Evolutionary conservation across 768 basidiomycete species (phyloP).

Genomic region (Lentinula sp.): DNA sequence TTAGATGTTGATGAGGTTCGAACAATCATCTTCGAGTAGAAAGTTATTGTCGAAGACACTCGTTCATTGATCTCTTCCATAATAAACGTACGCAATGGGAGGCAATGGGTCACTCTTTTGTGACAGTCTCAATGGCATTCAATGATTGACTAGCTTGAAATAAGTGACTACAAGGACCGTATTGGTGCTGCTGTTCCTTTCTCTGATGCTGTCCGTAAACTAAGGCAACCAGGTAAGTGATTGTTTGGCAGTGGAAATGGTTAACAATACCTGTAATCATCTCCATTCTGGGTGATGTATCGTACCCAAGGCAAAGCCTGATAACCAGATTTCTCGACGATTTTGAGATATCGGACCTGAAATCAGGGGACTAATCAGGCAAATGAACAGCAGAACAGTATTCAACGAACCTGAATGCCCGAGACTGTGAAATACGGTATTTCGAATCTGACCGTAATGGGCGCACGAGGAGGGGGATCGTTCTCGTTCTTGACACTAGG

Average conservation of each 20-base stretch:
- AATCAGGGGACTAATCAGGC: background rate
- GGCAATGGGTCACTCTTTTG: no score
- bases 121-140: no score
- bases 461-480: constrained; percentile 70
- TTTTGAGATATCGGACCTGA: constrained; percentile 89
- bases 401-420: constrained; percentile 60
- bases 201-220: constrained; percentile 8
- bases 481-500: constrained; percentile 88
- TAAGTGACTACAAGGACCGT: background rate
- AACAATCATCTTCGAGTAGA: no score
- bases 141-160: no score
- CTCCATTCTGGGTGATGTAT: constrained; percentile 89
- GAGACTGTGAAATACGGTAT: constrained; percentile 99
- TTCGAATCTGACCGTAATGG: constrained; percentile 96
- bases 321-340: constrained; percentile 98
- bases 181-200: constrained; percentile 5
- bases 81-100: no score
- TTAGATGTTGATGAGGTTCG: no score
- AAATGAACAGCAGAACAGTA: background rate
- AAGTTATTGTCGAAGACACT: no score
- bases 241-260: background rate
- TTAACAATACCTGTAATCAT: constrained; percentile 70
- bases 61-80: no score
- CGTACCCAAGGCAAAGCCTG: constrained; percentile 95
- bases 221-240: background rate